Conservation (phyloP, 1,284 basidiomycete genomes). For the Cutaneotrichosporon cutaneum region DNA sequence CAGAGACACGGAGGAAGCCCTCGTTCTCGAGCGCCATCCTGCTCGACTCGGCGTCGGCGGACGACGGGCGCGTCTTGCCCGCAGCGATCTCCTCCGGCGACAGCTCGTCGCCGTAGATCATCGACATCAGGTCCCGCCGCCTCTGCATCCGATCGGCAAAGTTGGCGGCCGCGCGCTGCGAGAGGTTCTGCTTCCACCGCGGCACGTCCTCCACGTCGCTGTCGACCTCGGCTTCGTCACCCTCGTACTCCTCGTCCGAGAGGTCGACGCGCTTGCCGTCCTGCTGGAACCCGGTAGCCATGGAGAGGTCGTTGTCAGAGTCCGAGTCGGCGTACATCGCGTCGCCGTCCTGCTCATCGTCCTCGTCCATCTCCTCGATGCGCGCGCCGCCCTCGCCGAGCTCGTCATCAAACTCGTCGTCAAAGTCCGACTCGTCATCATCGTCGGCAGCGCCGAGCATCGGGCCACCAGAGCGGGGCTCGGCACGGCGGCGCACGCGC, state of each 20-base stretch:
- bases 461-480: conserved; percentile 40
- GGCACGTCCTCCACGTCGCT: conserved; percentile 59
- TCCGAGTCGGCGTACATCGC: conserved; percentile 77
- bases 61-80: conserved; percentile 52
- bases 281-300: conserved; percentile 51
- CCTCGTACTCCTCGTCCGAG: conserved; percentile 46
- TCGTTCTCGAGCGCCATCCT: conserved; percentile 54
- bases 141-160: conserved; percentile 56
- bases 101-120: conserved; percentile 75
- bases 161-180: conserved; percentile 61
- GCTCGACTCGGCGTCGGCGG: conserved; percentile 47
- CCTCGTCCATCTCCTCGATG: conserved; percentile 50
- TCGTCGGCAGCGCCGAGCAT: conserved; percentile 49
- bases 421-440: conserved; percentile 45
- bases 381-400: conserved; percentile 14
- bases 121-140: conserved; percentile 74
- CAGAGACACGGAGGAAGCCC: conserved; percentile 71
- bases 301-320: conserved; percentile 56
- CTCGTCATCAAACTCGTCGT: conserved; percentile 46
- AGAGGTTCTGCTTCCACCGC: conserved; percentile 75
- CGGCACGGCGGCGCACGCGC: conserved; percentile 39
- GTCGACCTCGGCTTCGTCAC: conserved; percentile 47
- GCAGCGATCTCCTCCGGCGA: conserved; percentile 70
- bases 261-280: conserved; percentile 53
- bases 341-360: conserved; percentile 44